A percentile compares a stretch with the other conserved stretches of the same genome.
These are phyloP conservation scores for Micractinium sp. DNA, from an alignment of 139 green algal species.

Conservation along the genomic window DNA sequence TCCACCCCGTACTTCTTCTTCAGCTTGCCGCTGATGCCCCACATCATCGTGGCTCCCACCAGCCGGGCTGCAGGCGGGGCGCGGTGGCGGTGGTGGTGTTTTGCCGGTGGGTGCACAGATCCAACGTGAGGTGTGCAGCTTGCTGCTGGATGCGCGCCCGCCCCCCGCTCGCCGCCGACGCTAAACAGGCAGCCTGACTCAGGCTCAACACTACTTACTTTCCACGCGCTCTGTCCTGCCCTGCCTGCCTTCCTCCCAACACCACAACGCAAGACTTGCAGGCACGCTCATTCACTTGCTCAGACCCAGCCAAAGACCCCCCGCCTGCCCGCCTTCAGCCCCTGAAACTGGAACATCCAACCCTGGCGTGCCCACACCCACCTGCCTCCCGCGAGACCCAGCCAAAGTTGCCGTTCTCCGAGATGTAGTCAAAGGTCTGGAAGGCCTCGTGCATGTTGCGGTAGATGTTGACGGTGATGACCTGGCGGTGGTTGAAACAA, in stretches of 20 bases:
- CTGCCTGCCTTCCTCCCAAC: too few species aligned
- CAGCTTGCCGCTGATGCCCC: slow-evolving; percentile 58
- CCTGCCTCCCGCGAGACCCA: slow-evolving; percentile 46
- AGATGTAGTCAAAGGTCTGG: slow-evolving; percentile 92
- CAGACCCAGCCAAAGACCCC: too few species aligned
- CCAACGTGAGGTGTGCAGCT: too few species aligned
- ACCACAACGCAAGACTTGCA: background rate
- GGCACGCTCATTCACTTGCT: too few species aligned
- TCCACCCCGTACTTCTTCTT: slow-evolving; percentile 91
- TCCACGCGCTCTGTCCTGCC: too few species aligned
- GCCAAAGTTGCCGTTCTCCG: slow-evolving; percentile 79
- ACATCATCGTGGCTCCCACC: slow-evolving; percentile 85
- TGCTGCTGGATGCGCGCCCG: too few species aligned
- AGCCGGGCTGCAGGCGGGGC: slow-evolving; percentile 56
- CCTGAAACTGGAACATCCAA: too few species aligned
- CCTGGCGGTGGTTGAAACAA: background rate
- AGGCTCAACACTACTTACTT: too few species aligned
- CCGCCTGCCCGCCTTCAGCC: too few species aligned
- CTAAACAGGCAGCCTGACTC: too few species aligned
- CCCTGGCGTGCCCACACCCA: background rate
- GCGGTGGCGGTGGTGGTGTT: background rate
- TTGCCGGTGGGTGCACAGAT: too few species aligned
- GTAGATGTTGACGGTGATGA: slow-evolving; percentile 99
- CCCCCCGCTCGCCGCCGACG: too few species aligned
- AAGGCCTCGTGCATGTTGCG: slow-evolving; percentile 79